Base-by-base conservation (phyloP, 2,329 filamentous ascomycete genomes). In the Aspergillus sp. region DNA sequence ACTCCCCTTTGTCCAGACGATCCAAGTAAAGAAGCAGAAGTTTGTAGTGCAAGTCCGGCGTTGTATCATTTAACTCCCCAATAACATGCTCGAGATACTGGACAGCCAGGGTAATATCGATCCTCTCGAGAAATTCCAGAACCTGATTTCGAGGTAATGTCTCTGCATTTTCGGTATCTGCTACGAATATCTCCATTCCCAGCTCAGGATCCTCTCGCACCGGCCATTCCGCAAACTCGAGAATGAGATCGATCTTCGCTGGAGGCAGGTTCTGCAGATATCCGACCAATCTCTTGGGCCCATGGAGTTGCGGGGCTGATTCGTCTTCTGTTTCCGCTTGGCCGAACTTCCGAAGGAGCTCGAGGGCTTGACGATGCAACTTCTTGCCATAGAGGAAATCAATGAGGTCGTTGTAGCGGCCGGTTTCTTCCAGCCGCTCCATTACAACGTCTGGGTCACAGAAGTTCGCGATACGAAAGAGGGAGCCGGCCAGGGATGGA, bases 331-430 rank as follows among this genome's bases (percentile, higher is more conserved):
- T 60, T 27, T 71, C 65, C 2, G 78, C 75, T 23, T 79, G 80
- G 15, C 91, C 91, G 57, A 96, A 96, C 53, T 84, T 86, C 57
- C 82, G 80, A 1, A 98, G 77, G 25, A 96, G 73, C 55, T 89
- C 86, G 15, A 98, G 72, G 0, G 93, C 91, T 61, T 94, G 84
- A 15, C 85, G 82, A 68, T 98, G 93, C 37, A 97, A 78, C 66
- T 86, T 90, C 72, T 98, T 98, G 53, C 93, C 93, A 60, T 94
- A 89, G 57, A 97, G 84, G 64, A 98, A 98, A 66, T 97, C 91
- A n/a, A 98, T 90, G 1, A 98, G 75, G 69, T 97, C 91, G 45
- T 85, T 91, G 68, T 95, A 96, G 27, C 90, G 83, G 49, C 87
- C 87, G 37, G 85, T 88, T 64, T 95, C 88, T 50, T 95, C 83